Evolutionary conservation across 352 stramenopile genomes (phyloP), one percentile per base, ranked within the genome.

Genomic region (Phytophthora pisi): DNA sequence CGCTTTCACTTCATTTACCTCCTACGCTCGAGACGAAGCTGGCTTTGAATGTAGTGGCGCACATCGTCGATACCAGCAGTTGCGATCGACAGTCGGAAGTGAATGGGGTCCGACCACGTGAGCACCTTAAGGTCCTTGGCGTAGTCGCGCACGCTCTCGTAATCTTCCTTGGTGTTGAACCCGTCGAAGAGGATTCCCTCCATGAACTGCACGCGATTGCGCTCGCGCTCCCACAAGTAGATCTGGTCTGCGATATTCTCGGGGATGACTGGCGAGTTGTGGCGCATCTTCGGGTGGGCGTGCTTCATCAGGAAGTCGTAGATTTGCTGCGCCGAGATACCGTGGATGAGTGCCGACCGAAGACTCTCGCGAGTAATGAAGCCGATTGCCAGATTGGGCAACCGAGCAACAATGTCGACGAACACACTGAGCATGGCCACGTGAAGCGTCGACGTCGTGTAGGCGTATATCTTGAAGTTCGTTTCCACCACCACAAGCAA

Each of bases 371-470:
- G 87, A 34, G 90, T 98, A 56, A 98, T 96, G 46, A 95, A 93
- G 10, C 90, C 91, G 49, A 97, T 91, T n/a, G 95, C 89, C 30
- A 97, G 55, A 67, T 98, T 98, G 4, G 91, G 91, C 38, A 98
- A 71, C 7, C 90, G 83, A n/a, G 85, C 89, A 26, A 95, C 89
- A 42, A 97, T 92, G 59, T 97, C 90, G 8, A 96, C 83, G 66
- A 98, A 98, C 47, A 98, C 88, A 59, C 79, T 93, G 47, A 98
- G 80, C 91, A 98, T 98, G n/a, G 90, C 91, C 36, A 97, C 82
- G 68, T 98, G 92, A 54, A 98, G 78, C 18, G 89, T 92, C 24
- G 89, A 97, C 31, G 78, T 71, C 18, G 92, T 97, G 79, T 98
- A 98, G 8, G 89, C 89, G 67, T 97, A 96, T 7, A 97, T 72